Evolutionary conservation across 2,329 filamentous ascomycete species (phyloP).

Genomic region (Colletotrichum orbiculare): DNA sequence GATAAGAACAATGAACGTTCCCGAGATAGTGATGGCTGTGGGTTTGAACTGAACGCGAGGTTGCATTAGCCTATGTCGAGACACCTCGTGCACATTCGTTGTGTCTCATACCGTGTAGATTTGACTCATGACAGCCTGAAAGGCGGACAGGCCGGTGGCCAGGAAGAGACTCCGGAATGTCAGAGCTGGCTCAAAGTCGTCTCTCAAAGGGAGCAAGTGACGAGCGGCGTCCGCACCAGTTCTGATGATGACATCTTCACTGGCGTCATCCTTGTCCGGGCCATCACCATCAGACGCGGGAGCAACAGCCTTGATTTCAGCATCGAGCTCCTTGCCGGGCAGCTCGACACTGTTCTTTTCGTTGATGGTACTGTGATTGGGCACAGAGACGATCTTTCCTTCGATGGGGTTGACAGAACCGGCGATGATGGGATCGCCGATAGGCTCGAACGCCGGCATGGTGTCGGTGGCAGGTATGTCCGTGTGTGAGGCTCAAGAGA

Average conservation of each 20-base stretch:
- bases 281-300: slow-evolving; percentile 35
- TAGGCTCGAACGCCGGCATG: slow-evolving; percentile 5
- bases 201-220: slow-evolving; percentile 61
- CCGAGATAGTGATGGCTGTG: slow-evolving; percentile 57
- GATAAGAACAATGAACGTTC: slow-evolving; percentile 68
- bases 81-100: background rate
- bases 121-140: slow-evolving; percentile 66
- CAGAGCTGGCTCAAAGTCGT: slow-evolving; percentile 62
- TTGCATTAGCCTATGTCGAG: background rate
- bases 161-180: slow-evolving; percentile 65
- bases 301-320: slow-evolving; percentile 38
- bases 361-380: slow-evolving; percentile 44
- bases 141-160: slow-evolving; percentile 59
- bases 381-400: slow-evolving; percentile 44
- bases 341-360: slow-evolving; percentile 42
- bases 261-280: slow-evolving; percentile 40
- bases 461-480: background rate
- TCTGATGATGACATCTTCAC: slow-evolving; percentile 58
- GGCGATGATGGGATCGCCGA: slow-evolving; percentile 40
- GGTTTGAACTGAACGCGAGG: slow-evolving; percentile 60
- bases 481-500: background rate
- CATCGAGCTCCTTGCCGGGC: slow-evolving; percentile 34
- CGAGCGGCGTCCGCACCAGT: slow-evolving; percentile 62
- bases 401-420: slow-evolving; percentile 43
- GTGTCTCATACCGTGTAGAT: slow-evolving; percentile 59